Percentiles rank a stretch among this genome's conserved stretches.
Conservation (phyloP, 2,329 filamentous ascomycete genomes). For the Colletotrichum orchidophilum region DNA sequence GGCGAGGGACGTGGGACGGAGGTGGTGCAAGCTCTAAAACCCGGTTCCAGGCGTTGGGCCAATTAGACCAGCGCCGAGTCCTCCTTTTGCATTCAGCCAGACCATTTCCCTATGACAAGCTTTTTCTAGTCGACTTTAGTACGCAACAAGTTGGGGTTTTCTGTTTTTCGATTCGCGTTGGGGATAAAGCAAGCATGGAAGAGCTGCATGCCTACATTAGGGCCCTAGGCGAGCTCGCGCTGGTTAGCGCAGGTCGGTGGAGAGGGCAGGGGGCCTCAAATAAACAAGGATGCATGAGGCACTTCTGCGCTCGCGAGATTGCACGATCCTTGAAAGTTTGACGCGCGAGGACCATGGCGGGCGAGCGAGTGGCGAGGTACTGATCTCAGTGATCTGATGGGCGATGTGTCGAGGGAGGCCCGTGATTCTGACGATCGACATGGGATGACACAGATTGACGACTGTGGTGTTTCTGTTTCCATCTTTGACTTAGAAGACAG, state of each 20-base stretch:
- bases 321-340: background rate
- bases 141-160: background rate
- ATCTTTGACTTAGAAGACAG: background rate
- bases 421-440: background rate
- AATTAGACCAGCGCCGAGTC: background rate
- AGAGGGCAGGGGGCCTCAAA: background rate
- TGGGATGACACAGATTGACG: background rate
- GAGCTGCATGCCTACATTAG: slow-evolving; percentile 6
- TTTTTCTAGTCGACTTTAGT: background rate
- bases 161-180: slow-evolving; percentile 1
- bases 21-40: background rate
- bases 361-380: background rate
- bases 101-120: slow-evolving; percentile 4
- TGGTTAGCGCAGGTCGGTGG: background rate
- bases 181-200: background rate
- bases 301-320: background rate
- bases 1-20: background rate
- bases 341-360: background rate
- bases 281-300: background rate
- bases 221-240: background rate
- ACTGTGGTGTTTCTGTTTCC: background rate
- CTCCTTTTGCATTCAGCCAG: background rate
- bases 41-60: background rate
- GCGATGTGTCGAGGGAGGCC: background rate
- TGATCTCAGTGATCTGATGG: background rate